phyloP scores from a whole-genome alignment of 164 flowering plant genomes.

The Dillenia suffruticosa region DNA sequence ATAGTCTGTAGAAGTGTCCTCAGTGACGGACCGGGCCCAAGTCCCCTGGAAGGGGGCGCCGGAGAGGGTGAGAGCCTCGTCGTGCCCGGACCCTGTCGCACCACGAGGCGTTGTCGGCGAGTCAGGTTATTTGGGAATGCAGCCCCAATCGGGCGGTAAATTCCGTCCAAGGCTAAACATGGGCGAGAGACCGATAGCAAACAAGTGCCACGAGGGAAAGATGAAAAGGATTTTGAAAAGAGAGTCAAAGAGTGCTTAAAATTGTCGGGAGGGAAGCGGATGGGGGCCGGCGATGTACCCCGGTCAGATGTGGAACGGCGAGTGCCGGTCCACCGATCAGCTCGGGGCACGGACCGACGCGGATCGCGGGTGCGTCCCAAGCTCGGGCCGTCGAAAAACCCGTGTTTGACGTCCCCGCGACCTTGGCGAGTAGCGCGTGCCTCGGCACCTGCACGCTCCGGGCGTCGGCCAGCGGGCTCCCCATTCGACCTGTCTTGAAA shows the following conservation, averaged over 20 bases:
- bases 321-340: not conserved
- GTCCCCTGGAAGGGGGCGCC: constrained; percentile 11
- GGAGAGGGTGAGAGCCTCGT: constrained; percentile 14
- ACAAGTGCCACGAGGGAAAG: constrained; percentile 22
- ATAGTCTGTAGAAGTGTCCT: constrained; percentile 10
- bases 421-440: constrained; percentile 1
- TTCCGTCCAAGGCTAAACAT: constrained; percentile 14
- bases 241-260: constrained; percentile 22
- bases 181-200: constrained; percentile 19
- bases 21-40: constrained; percentile 5
- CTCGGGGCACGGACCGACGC: too few relatives aligned
- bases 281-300: not conserved
- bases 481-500: constrained; percentile 1
- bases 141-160: constrained; percentile 6
- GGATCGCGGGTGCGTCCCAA: too few relatives aligned
- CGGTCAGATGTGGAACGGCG: not conserved
- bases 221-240: constrained; percentile 26
- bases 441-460: not conserved
- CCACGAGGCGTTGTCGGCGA: constrained; percentile 20
- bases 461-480: too few relatives aligned
- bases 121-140: constrained; percentile 26
- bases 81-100: not conserved
- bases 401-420: not conserved
- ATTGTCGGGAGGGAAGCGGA: constrained; percentile 18
- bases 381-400: constrained; percentile 3